Evolutionary conservation across 257 asterid genomes (phyloP), one percentile per base, ranked within the genome.

Genomic region (Solanum rostratum): DNA sequence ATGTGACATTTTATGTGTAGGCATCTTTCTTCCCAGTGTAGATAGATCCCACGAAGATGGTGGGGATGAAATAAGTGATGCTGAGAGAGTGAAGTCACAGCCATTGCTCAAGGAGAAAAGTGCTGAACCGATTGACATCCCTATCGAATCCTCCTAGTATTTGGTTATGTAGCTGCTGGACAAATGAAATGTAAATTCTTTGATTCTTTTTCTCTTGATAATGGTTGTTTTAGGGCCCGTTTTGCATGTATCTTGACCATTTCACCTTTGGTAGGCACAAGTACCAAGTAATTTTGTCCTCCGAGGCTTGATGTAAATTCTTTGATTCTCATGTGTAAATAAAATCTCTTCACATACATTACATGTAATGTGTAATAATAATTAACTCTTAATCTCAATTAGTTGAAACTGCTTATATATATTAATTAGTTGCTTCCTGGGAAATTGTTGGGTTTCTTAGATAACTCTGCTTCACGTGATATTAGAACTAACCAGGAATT

Each of bases 1-100:
- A 0, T 54, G 55, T 66, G 45, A 63, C 45, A n/a, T 57, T 54
- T 65, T 46, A 18, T 68, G 46, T 68, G 76, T 90, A 96, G 99
- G 98, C 53, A 86, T 93, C 16, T 97, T 97, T 87, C 55, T 97
- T 73, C 92, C 86, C 9, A 83, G 93, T 46, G 97, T 93, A 84
- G 99, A 97, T 86, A 89, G 97, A 81, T 93, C 86, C 79, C 16
- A 94, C 12, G 98, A 97, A 69, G 99, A 93, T 1, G 86, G 84
- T 3, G 94, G 91, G 86, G 86, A 86, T 20, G 81, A 88, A 9
- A 79, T 66, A 57, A 18, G 88, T 45, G 86, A 22, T 3, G 86
- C 50, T 6, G 92, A 91, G 65, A 92, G 90, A 85, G 43, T 92
- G 12, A 91, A 88, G 74, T 84, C 90, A 15, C 87, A 91, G 49